phyloP scores from a whole-genome alignment of 257 asterid genomes.

The Plectranthus barbatus region DNA sequence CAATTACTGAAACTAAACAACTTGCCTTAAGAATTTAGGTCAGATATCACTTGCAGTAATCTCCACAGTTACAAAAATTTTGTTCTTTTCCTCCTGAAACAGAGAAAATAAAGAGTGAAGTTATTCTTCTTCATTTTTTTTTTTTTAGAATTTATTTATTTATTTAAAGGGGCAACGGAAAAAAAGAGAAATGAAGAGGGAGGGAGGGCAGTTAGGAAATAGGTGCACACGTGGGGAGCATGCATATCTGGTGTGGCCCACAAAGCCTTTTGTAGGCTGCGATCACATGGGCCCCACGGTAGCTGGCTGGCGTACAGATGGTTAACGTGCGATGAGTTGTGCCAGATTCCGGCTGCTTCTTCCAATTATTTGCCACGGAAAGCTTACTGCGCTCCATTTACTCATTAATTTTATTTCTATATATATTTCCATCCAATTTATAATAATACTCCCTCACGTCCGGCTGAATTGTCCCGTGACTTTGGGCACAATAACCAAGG shows the following conservation, averaged over 20 bases:
- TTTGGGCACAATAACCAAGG: no score
- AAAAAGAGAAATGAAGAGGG: not conserved
- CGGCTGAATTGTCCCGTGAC: no score
- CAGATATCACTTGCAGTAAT: not conserved
- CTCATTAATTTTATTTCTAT: no score
- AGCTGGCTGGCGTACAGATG: conserved; percentile 22
- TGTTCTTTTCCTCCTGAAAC: not conserved
- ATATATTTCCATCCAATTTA: no score
- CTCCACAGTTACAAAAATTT: not conserved
- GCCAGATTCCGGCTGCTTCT: conserved; percentile 12
- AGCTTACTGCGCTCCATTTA: no score
- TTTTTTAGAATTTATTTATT: no score
- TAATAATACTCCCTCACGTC: no score
- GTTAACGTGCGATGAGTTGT: conserved; percentile 26
- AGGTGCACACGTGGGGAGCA: conserved; percentile 18
- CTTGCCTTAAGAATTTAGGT: conserved; percentile 20
- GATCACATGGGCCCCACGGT: conserved; percentile 19
- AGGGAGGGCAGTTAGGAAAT: not conserved
- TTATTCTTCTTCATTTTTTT: no score
- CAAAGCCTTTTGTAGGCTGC: not conserved
- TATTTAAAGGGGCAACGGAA: not conserved
- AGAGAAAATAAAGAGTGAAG: not conserved
- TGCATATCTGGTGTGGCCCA: conserved; percentile 22
- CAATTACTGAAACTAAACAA: not conserved
- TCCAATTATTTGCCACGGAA: no score